A percentile compares a stretch with the other conserved stretches of the same genome.
These are phyloP conservation scores for Fistulinella prunicolor DNA, from an alignment of 768 basidiomycete species.

Conservation along the genomic window DNA sequence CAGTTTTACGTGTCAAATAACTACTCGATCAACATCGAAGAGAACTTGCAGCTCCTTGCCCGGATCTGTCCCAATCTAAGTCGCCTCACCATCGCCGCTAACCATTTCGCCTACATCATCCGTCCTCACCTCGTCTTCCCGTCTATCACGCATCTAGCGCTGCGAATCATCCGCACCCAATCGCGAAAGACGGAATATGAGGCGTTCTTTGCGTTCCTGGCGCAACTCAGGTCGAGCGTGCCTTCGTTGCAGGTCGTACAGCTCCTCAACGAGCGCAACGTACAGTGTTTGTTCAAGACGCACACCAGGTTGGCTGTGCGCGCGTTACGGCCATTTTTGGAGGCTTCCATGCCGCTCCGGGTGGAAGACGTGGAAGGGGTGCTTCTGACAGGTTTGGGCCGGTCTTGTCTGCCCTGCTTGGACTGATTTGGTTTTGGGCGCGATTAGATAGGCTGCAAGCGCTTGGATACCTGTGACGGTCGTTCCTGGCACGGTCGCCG, in stretches of 20 bases:
- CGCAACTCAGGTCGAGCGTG: conserved; percentile 2
- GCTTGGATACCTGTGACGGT: conserved; percentile 2
- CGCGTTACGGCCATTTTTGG: conserved; percentile 10
- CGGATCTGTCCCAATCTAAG: conserved; percentile 15
- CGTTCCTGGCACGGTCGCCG: too few species aligned
- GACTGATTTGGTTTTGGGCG: neutral
- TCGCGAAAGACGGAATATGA: conserved; percentile 1
- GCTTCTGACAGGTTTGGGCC: conserved; percentile 20
- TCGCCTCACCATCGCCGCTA: conserved; percentile 17
- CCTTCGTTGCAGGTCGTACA: conserved; percentile 24
- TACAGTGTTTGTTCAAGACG: conserved; percentile 16
- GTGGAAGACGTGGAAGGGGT: conserved; percentile 23
- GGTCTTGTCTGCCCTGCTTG: neutral
- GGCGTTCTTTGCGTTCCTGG: conserved; percentile 13
- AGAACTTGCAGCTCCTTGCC: conserved; percentile 7
- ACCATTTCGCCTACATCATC: conserved; percentile 1
- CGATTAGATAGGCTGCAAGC: conserved; percentile 15
- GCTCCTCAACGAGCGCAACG: conserved; percentile 14
- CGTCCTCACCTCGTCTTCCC: conserved; percentile 5
- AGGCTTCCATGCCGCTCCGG: conserved; percentile 8
- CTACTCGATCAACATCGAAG: neutral
- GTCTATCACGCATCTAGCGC: conserved; percentile 16
- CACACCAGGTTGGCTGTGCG: conserved; percentile 11
- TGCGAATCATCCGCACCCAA: conserved; percentile 7
- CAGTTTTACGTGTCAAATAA: neutral